phyloP scores from a whole-genome alignment of 208 protist species.

The Leishmania aethiopica region DNA sequence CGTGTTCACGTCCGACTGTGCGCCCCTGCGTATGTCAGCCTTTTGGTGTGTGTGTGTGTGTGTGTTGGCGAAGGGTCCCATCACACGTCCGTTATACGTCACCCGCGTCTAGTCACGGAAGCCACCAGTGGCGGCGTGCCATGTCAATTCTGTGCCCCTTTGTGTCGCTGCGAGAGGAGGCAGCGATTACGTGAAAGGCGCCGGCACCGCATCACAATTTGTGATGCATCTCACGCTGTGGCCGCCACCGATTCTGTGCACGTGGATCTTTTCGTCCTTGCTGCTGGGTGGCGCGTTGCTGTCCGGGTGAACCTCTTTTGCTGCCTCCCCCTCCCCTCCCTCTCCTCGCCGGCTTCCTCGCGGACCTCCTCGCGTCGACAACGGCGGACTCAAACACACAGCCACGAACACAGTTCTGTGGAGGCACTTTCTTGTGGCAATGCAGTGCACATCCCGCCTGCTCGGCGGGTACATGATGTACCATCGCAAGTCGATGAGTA shows the following conservation, averaged over 20 bases:
- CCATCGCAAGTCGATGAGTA: constrained; percentile 86
- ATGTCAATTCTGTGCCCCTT: neutral
- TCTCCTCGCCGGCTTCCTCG: neutral
- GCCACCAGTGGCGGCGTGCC: neutral
- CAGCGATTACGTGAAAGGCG: neutral
- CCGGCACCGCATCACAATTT: neutral
- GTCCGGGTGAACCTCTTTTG: neutral
- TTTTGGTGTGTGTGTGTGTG: neutral
- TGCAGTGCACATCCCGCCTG: constrained; percentile 43
- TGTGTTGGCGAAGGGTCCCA: neutral
- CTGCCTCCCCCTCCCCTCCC: neutral
- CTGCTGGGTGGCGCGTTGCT: neutral
- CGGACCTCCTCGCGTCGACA: neutral
- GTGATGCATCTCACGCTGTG: neutral
- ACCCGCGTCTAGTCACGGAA: neutral
- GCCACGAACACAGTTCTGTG: neutral
- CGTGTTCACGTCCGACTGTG: neutral
- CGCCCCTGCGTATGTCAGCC: neutral
- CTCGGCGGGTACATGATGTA: constrained; percentile 89
- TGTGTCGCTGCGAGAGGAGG: neutral
- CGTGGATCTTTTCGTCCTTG: neutral
- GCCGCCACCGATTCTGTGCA: neutral
- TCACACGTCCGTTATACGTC: neutral
- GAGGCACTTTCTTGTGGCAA: constrained; percentile 25
- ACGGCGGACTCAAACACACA: neutral